A percentile compares a stretch with the other conserved stretches of the same genome.
These are phyloP conservation scores for Whalleya microplaca DNA, from an alignment of 2,329 filamentous ascomycete genomes.

Conservation along the genomic window DNA sequence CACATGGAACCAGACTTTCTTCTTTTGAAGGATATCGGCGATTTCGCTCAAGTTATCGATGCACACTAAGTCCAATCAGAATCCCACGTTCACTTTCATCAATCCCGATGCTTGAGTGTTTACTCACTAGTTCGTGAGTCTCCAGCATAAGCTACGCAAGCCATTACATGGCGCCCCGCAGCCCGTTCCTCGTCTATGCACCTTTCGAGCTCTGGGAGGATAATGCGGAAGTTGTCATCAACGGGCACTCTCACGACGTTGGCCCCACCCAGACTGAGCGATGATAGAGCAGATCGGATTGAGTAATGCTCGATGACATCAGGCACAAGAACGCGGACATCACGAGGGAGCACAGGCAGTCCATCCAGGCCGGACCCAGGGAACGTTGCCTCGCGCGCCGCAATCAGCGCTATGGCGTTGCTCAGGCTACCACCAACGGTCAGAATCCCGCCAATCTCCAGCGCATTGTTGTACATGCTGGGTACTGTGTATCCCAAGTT, in stretches of 20 bases:
- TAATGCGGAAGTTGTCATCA: constrained; percentile 1
- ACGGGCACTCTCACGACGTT: not conserved
- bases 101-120: not conserved
- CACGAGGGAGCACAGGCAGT: not conserved
- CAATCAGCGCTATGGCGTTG: not conserved
- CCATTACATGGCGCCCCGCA: not conserved
- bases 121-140: not conserved
- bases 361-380: not conserved
- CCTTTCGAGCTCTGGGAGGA: not conserved
- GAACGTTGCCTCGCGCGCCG: not conserved
- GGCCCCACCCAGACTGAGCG: not conserved
- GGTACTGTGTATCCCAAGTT: not conserved
- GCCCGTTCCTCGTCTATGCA: not conserved
- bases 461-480: not conserved
- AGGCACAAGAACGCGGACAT: not conserved
- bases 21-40: constrained; percentile 1
- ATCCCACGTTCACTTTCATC: not conserved
- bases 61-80: not conserved
- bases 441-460: not conserved
- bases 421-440: not conserved
- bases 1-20: constrained; percentile 1
- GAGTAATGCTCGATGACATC: not conserved
- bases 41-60: not conserved
- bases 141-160: not conserved
- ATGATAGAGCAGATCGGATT: not conserved